Percentiles rank a stretch among this genome's conserved stretches.
These are phyloP conservation scores for Yarrowia alimentaria DNA, from an alignment of 805 yeast genomes.

Conservation along the genomic window DNA sequence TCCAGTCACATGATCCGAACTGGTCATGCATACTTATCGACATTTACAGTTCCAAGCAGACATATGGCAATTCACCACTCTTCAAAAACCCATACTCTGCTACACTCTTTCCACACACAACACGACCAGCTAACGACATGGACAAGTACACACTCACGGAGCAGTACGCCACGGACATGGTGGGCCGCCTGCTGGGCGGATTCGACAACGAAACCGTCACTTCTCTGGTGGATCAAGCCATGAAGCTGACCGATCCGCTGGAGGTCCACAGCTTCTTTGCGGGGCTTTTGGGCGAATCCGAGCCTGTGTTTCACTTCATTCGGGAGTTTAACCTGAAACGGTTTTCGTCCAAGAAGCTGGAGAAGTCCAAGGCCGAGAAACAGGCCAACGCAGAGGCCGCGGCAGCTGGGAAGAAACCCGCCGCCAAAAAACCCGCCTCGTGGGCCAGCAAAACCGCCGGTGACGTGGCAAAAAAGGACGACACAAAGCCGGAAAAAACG, in stretches of 20 bases:
- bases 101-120: neutral
- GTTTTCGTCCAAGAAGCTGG: constrained; percentile 17
- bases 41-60: too few species aligned
- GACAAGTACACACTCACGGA: constrained; percentile 20
- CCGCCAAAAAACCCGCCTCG: neutral
- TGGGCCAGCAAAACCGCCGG: constrained; percentile 14
- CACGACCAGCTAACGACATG: neutral
- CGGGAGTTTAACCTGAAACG: constrained; percentile 18
- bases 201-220: constrained; percentile 15
- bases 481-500: neutral
- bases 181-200: constrained; percentile 3
- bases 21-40: constrained; percentile 27
- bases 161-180: constrained; percentile 11
- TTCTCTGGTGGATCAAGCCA: constrained; percentile 8
- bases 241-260: constrained; percentile 12
- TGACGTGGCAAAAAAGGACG: neutral
- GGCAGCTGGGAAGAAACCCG: too few species aligned
- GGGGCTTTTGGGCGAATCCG: constrained; percentile 2
- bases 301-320: constrained; percentile 4
- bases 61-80: too few species aligned
- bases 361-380: constrained; percentile 41
- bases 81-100: too few species aligned
- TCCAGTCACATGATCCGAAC: constrained; percentile 6
- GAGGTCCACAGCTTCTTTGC: constrained; percentile 11
- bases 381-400: constrained; percentile 40